Conservation (phyloP, 2,329 filamentous ascomycete genomes). For the Alternaria angustiovoidea region DNA sequence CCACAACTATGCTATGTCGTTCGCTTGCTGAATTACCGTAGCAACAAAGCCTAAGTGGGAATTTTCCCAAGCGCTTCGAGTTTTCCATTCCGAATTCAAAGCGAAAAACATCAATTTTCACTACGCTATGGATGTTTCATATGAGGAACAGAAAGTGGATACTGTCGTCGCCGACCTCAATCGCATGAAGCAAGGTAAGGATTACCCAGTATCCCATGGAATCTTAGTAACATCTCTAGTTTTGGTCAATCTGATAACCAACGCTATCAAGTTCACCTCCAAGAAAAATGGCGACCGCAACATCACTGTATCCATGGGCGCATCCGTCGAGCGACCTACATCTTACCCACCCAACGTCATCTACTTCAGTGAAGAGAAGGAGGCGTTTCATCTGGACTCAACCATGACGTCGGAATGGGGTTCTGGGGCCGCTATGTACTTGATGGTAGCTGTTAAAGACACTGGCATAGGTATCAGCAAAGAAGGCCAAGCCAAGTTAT, state of each 20-base stretch:
- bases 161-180: conserved; percentile 50
- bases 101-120: conserved; percentile 50
- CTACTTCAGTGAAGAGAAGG: conserved; percentile 51
- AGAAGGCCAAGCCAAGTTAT: conserved; percentile 53
- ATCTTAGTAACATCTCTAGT: conserved; percentile 39
- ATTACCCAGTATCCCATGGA: accelerated
- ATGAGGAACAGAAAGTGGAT: conserved; percentile 49
- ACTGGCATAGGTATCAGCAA: conserved; percentile 54
- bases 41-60: conserved; percentile 48
- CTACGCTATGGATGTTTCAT: conserved; percentile 54
- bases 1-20: conserved; percentile 3
- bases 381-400: conserved; percentile 51
- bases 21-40: conserved; percentile 14
- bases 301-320: conserved; percentile 55
- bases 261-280: conserved; percentile 58
- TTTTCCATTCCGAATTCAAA: conserved; percentile 52
- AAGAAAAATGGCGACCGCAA: conserved; percentile 49
- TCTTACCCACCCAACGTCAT: conserved; percentile 57
- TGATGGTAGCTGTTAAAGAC: conserved; percentile 57
- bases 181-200: conserved; percentile 48
- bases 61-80: conserved; percentile 50
- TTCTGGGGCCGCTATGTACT: conserved; percentile 48
- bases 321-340: conserved; percentile 46
- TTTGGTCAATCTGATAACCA: conserved; percentile 55
- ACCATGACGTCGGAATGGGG: conserved; percentile 55